Conservation (phyloP, 1,284 basidiomycete species). For the Coniophora puteana region DNA sequence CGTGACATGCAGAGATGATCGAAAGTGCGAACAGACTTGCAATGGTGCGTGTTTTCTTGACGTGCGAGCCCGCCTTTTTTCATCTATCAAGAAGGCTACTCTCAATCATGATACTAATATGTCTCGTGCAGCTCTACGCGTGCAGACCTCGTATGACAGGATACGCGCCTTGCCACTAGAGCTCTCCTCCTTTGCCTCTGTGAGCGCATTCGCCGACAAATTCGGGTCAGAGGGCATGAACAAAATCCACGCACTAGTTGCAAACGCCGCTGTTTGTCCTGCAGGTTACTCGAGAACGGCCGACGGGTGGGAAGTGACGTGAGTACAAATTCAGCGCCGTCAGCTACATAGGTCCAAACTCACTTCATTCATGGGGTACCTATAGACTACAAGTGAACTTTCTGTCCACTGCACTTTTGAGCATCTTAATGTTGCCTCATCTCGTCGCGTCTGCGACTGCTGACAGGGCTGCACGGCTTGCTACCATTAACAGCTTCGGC, state of each 20-base stretch:
- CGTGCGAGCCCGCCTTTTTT: background rate
- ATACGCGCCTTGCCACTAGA: slow-evolving; percentile 22
- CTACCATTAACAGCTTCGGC: slow-evolving; percentile 24
- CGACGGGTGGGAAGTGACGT: slow-evolving; percentile 29
- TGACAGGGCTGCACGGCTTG: slow-evolving; percentile 20
- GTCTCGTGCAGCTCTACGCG: slow-evolving; percentile 17
- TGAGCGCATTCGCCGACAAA: slow-evolving; percentile 22
- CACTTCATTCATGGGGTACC: background rate
- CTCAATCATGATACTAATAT: background rate
- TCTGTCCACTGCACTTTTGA: slow-evolving; percentile 25
- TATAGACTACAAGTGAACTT: slow-evolving; percentile 30
- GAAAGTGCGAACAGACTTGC: slow-evolving; percentile 19
- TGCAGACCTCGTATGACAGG: slow-evolving; percentile 14
- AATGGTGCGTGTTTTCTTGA: slow-evolving; percentile 13
- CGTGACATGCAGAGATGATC: slow-evolving; percentile 24
- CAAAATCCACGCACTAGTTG: slow-evolving; percentile 21
- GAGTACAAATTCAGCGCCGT: slow-evolving; percentile 5
- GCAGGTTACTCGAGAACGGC: slow-evolving; percentile 18
- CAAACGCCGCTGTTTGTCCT: slow-evolving; percentile 19
- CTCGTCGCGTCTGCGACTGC: slow-evolving; percentile 23
- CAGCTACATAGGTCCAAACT: background rate
- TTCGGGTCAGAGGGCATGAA: slow-evolving; percentile 14
- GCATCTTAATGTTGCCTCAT: slow-evolving; percentile 28
- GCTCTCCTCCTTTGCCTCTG: slow-evolving; percentile 27
- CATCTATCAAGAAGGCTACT: slow-evolving; percentile 1